Base-by-base conservation (phyloP, 768 basidiomycete species). In the Suillus cothurnatus region DNA sequence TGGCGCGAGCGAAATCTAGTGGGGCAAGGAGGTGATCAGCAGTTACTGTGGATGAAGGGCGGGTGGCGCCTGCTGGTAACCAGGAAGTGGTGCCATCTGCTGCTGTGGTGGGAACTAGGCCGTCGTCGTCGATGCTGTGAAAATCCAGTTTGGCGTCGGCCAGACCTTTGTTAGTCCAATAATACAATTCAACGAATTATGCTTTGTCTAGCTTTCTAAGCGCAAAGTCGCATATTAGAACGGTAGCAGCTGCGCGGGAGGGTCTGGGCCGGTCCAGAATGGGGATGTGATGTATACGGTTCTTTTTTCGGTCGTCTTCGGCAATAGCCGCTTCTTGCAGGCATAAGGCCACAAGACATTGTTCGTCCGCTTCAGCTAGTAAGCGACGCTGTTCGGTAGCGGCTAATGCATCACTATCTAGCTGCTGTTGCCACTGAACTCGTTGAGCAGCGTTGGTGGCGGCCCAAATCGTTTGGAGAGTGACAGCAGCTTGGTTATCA, bases 381-480 rank as follows among this genome's bases (percentile, higher is more conserved):
- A 49, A 4, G 0, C 23, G 5, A 1, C 14, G 11, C 2, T 23
- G 47, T 11, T 49, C 23, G 1, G 0, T 12, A 6, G 47, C 12
- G 0, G 2, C 2, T 4, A 23, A n/a, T 0, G 9, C 4, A 2
- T 23, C 47, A 1, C 0, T 11, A 5, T 23, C 23, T 0, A 49
- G 5, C 4, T 49, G 47, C 0, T 4, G n/a, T 2, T 49, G 47
- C 47, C 47, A 49, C 3, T 49, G 47, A 4, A 3, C 2, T 14
- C 23, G 12, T 1, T 12, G 6, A 0, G 47, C 4, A 4, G 12
- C 2, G 14, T 49, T 49, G 5, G 23, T 49, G 12, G 47, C n/a
- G 5, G 6, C 2, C 47, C n/a, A 49, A 0, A 23, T 49, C 5
- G 47, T 14, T 4, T 23, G n/a, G 11, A 49, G 11, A 4, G 14